Percentiles rank a stretch among this genome's conserved stretches.
Conservation (phyloP, 768 basidiomycete genomes). For the Boletus coccyginus region DNA sequence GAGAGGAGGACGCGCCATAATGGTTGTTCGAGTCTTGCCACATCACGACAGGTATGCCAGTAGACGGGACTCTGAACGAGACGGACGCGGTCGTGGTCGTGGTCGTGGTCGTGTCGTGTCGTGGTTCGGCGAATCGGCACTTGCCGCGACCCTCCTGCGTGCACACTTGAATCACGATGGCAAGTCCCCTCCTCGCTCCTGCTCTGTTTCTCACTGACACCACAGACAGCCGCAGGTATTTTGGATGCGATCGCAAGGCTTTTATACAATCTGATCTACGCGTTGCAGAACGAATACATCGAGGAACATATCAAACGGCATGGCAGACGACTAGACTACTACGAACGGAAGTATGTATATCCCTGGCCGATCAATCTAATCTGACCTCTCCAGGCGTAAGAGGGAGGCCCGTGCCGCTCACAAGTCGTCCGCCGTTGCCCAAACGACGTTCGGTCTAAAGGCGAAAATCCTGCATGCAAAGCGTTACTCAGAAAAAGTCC, state of each 20-base stretch:
- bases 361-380: background rate
- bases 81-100: slow-evolving; percentile 1
- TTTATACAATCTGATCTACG: slow-evolving; percentile 6
- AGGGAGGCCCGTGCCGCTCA: slow-evolving; percentile 77
- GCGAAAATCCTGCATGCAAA: slow-evolving; percentile 98
- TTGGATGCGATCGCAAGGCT: background rate
- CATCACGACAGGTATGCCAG: slow-evolving; percentile 38
- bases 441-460: slow-evolving; percentile 94
- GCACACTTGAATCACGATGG: slow-evolving; percentile 20
- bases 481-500: slow-evolving; percentile 96
- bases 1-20: slow-evolving; percentile 60
- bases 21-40: slow-evolving; percentile 68
- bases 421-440: slow-evolving; percentile 76
- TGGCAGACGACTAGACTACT: slow-evolving; percentile 93
- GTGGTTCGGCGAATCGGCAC: slow-evolving; percentile 26
- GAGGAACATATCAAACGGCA: slow-evolving; percentile 98
- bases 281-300: slow-evolving; percentile 91
- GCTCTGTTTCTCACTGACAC: slow-evolving; percentile 11
- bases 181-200: slow-evolving; percentile 9
- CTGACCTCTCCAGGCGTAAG: slow-evolving; percentile 58
- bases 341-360: slow-evolving; percentile 81
- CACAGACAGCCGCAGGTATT: slow-evolving; percentile 62
- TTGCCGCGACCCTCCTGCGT: slow-evolving; percentile 22
- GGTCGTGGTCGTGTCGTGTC: slow-evolving; percentile 12
- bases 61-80: no score